Percentiles rank a stretch among this genome's conserved stretches.
Conservation (phyloP, 768 basidiomycete genomes). For the Rhizopogon rudus region DNA sequence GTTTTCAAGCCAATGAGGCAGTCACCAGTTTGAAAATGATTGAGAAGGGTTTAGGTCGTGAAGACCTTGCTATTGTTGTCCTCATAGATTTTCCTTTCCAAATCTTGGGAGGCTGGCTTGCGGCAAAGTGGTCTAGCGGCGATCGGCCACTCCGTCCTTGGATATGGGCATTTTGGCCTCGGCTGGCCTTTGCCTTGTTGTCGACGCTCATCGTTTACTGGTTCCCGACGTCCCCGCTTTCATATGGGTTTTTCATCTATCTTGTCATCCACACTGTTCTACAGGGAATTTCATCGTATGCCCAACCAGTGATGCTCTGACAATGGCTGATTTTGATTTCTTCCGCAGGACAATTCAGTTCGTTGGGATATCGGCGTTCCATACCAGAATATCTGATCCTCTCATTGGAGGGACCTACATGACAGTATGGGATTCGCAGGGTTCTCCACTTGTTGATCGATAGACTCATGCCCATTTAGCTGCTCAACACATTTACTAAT, state of each 20-base stretch:
- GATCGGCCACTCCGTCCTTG: constrained; percentile 79
- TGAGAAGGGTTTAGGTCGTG: constrained; percentile 92
- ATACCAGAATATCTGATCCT: constrained; percentile 93
- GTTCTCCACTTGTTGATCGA: constrained; percentile 1
- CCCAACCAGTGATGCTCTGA: constrained; percentile 1
- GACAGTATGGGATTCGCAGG: constrained; percentile 61
- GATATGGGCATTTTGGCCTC: constrained; percentile 88
- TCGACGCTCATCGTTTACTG: constrained; percentile 75
- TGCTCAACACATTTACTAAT: constrained; percentile 94
- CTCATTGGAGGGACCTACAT: constrained; percentile 98
- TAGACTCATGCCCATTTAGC: constrained; percentile 36
- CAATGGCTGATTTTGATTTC: constrained; percentile 8
- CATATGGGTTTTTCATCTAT: constrained; percentile 72
- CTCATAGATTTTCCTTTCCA: constrained; percentile 98
- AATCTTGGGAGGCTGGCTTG: constrained; percentile 90
- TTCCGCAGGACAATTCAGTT: constrained; percentile 88
- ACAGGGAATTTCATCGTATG: constrained; percentile 82
- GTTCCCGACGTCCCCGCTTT: constrained; percentile 78
- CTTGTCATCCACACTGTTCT: constrained; percentile 79
- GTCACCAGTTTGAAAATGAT: constrained; percentile 90
- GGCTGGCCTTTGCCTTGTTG: constrained; percentile 66
- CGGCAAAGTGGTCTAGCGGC: constrained; percentile 86
- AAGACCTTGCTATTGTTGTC: constrained; percentile 93
- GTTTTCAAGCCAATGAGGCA: constrained; percentile 91
- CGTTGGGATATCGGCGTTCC: constrained; percentile 98